Percentiles rank a stretch among this genome's conserved stretches.
Evolutionary conservation across 2,329 filamentous ascomycete genomes (phyloP).

Genomic region (Xylaria digitata): DNA sequence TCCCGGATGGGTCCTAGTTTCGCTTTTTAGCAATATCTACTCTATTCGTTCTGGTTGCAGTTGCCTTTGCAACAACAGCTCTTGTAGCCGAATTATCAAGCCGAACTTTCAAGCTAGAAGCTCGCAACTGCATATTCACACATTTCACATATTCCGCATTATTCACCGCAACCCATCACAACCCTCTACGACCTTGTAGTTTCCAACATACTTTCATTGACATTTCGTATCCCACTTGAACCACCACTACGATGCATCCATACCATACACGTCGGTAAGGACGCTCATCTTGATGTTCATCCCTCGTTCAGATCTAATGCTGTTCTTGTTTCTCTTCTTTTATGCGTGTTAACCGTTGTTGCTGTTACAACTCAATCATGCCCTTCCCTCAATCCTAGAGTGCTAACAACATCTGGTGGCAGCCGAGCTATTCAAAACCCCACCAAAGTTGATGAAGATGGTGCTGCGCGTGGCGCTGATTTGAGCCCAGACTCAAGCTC

Average conservation of each 20-base stretch:
- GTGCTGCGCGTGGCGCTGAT: conserved; percentile 54
- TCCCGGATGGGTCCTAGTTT: not conserved
- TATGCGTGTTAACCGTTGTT: not conserved
- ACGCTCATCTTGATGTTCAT: not conserved
- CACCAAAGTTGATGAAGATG: conserved; percentile 51
- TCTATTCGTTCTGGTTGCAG: conserved; percentile 2
- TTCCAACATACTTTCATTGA: not conserved
- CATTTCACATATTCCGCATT: not conserved
- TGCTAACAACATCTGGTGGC: conserved; percentile 30
- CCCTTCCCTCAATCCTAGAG: too few species aligned
- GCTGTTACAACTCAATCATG: not conserved
- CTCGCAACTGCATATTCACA: conserved; percentile 11
- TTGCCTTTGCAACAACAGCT: conserved; percentile 3
- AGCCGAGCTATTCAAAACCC: conserved; percentile 41
- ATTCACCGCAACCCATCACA: not conserved
- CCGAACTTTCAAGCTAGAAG: not conserved
- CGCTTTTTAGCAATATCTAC: not conserved
- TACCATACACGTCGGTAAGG: conserved; percentile 27
- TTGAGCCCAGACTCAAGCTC: conserved; percentile 59
- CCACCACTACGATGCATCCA: not conserved
- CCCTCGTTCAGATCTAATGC: not conserved
- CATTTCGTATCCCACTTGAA: not conserved
- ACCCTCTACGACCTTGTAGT: not conserved
- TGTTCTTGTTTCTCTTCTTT: too few species aligned
- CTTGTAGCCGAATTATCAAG: not conserved